phyloP scores from a whole-genome alignment of 129 eudicot genomes.

The Smallanthus sonchifolius region DNA sequence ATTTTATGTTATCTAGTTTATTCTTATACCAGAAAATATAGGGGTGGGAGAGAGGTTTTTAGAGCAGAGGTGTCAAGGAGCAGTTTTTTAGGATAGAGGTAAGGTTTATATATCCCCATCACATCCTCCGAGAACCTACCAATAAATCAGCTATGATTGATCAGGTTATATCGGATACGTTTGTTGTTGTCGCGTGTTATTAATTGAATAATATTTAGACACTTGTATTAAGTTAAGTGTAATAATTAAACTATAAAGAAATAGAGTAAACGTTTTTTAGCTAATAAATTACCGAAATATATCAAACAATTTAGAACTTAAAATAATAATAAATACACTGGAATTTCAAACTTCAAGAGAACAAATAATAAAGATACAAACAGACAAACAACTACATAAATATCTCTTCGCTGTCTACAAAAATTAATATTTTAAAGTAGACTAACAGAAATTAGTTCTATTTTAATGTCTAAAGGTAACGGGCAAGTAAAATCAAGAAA shows the following conservation, averaged over 20 bases:
- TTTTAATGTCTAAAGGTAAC: conserved; percentile 21
- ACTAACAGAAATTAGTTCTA: not conserved
- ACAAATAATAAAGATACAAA: conserved; percentile 12
- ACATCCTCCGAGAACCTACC: too few species aligned
- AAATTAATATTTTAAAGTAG: conserved; percentile 3
- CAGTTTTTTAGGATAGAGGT: too few species aligned
- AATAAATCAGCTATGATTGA: too few species aligned
- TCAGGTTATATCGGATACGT: too few species aligned
- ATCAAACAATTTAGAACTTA: not conserved
- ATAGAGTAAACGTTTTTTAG: not conserved
- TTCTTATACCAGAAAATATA: too few species aligned
- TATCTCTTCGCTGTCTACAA: conserved; percentile 10
- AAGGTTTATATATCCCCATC: too few species aligned
- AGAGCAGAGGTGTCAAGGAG: too few species aligned
- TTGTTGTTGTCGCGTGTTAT: too few species aligned
- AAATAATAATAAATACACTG: not conserved
- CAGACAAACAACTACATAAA: conserved; percentile 25
- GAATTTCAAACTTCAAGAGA: not conserved
- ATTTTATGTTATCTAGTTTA: too few species aligned
- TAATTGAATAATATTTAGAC: not conserved
- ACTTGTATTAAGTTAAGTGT: not conserved
- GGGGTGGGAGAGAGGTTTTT: too few species aligned
- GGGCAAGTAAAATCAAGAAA: conserved; percentile 35
- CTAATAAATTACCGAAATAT: not conserved
- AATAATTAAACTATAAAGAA: not conserved